Conservation (phyloP, 148 eudicot species). For the Oxyria digyna region DNA sequence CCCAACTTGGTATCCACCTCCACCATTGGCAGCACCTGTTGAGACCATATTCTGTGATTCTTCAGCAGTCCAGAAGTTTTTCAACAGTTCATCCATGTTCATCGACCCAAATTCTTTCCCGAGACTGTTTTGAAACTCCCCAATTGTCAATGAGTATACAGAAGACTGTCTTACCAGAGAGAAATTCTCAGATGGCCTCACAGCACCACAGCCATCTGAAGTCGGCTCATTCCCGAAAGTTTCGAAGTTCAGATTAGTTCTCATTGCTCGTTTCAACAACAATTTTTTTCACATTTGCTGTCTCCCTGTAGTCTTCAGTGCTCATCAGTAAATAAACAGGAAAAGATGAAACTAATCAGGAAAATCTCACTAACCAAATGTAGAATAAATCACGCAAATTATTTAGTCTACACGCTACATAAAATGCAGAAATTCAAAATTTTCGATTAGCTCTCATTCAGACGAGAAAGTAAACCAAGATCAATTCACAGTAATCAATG, state of each 20-base stretch:
- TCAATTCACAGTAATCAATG: neutral
- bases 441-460: neutral
- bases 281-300: neutral
- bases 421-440: neutral
- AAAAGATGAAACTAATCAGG: neutral
- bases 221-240: conserved; percentile 48
- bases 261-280: conserved; percentile 15
- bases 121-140: conserved; percentile 60
- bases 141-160: conserved; percentile 74
- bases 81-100: conserved; percentile 94
- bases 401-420: too few relatives aligned
- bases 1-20: neutral
- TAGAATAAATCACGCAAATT: neutral
- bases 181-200: conserved; percentile 32
- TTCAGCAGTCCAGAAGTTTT: conserved; percentile 82
- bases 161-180: conserved; percentile 56
- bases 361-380: neutral
- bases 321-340: neutral
- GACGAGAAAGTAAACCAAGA: neutral
- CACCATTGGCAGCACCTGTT: conserved; percentile 10
- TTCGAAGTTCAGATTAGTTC: conserved; percentile 49
- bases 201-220: conserved; percentile 25
- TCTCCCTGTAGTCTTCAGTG: neutral
- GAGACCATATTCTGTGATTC: conserved; percentile 51
- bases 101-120: conserved; percentile 94